A percentile compares a stretch with the other conserved stretches of the same genome.
phyloP scores from a whole-genome alignment of 257 asterid genomes.

The Buddleja alternifolia region DNA sequence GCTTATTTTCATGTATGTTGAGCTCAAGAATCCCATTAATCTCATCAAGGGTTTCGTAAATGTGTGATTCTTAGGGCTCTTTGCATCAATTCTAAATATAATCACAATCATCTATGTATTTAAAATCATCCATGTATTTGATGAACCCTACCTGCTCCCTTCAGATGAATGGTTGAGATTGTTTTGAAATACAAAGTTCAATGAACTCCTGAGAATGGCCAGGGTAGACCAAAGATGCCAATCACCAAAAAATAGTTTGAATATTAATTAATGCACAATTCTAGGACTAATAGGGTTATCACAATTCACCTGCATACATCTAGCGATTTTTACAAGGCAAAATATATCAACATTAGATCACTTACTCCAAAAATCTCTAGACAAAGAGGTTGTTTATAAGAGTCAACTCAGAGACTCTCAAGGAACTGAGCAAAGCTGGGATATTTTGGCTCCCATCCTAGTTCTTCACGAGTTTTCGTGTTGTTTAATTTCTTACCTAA shows the following conservation, averaged over 20 bases:
- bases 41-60: not conserved
- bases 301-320: not conserved
- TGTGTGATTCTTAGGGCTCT: too few species aligned
- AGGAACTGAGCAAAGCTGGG: constrained; percentile 72
- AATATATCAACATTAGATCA: not conserved
- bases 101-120: too few species aligned
- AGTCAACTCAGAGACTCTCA: constrained; percentile 37
- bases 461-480: constrained; percentile 57
- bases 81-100: too few species aligned
- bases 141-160: too few species aligned
- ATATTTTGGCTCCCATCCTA: constrained; percentile 77
- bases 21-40: not conserved
- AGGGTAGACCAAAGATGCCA: not conserved
- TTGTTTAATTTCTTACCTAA: constrained; percentile 68
- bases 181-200: too few species aligned
- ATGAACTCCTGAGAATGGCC: too few species aligned
- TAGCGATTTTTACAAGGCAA: not conserved
- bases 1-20: not conserved
- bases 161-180: too few species aligned
- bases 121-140: too few species aligned
- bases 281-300: not conserved
- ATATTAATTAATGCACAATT: not conserved
- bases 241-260: constrained; percentile 8
- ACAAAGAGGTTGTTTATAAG: not conserved
- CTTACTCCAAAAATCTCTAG: not conserved